Evolutionary conservation across 257 asterid genomes (phyloP).

Genomic region (Osmanthus fragrans): DNA sequence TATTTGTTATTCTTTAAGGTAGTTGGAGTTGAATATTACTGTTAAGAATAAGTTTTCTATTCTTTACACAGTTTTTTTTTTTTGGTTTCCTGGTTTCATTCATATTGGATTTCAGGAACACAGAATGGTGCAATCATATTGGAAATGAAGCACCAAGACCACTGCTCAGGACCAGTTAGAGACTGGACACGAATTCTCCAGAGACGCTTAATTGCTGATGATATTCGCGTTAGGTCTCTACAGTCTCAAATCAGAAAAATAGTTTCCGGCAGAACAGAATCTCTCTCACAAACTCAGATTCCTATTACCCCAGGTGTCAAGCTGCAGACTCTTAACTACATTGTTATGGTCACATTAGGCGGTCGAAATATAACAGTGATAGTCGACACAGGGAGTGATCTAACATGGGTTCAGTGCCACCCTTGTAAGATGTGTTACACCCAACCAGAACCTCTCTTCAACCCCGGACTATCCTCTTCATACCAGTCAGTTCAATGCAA

Average conservation of each 20-base stretch:
- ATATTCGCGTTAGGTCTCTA: conserved; percentile 53
- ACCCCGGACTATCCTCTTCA: conserved; percentile 59
- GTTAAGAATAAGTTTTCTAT: conserved; percentile 21
- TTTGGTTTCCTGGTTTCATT: not conserved
- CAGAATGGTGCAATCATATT: conserved; percentile 62
- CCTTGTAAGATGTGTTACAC: conserved; percentile 73
- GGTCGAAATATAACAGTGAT: conserved; percentile 62
- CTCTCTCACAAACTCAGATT: conserved; percentile 40
- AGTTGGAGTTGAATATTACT: conserved; percentile 22
- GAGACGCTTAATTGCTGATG: conserved; percentile 39
- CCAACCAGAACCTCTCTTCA: conserved; percentile 79
- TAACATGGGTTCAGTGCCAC: conserved; percentile 91
- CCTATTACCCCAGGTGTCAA: conserved; percentile 64
- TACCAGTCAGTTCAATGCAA: conserved; percentile 57
- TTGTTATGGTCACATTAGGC: conserved; percentile 62
- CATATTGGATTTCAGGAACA: conserved; percentile 42
- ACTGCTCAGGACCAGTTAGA: conserved; percentile 34
- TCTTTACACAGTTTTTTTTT: too few relatives aligned
- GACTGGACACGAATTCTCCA: conserved; percentile 37
- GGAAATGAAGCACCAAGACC: conserved; percentile 71
- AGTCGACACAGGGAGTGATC: conserved; percentile 85
- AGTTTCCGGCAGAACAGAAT: conserved; percentile 32
- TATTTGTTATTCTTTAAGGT: conserved; percentile 2
- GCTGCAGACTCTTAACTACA: conserved; percentile 80
- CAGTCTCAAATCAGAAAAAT: conserved; percentile 50